Base-by-base conservation (phyloP, 108 stramenopile genomes). In the Cylindrotheca closterium region DNA sequence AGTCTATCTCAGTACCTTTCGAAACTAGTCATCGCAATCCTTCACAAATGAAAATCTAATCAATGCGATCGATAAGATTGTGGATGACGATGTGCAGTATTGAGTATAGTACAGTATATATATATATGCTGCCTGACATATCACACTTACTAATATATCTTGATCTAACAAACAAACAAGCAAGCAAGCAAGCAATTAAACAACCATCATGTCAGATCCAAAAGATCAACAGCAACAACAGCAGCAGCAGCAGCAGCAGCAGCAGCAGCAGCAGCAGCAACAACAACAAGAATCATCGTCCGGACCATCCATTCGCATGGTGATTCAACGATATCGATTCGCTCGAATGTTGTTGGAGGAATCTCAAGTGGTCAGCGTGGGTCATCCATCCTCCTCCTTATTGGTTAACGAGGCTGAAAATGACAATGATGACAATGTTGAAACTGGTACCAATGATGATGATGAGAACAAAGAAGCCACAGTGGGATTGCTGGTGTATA, bases 401-500 rank as follows among this genome's bases (percentile, higher is more conserved):
- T 7, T 56, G 8, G 51, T 21, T 18, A 52, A 24, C n/a, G 45
- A 10, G 17, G 45, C 10, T 46, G 10, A 10, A 45, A 17, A 8
- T 17, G 17, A 8, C n/a, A n/a, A n/a, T n/a, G n/a, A n/a, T n/a
- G 58, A 59, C 12, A 7, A 7, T 10, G 23, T 5, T 28, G 4
- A n/a, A 7, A 15, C 52, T 22, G 48, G 22, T n/a, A 28, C 23
- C 1, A 45, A 10, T 25, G 23, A 47, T 25, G 1, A 53, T 1
- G 1, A 47, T 4, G 18, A 34, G 1, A 18, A 47, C 21, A 10
- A 49, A 25, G n/a, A 3, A 19, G 18, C 51, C 1, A 24, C 57
- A 15, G 48, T 51, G 30, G 86, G 86, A 8, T 31, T 87, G 32
- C 53, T 87, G 33, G 83, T 67, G 0, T 87, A 87, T 48, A 63